These are phyloP conservation scores for Dendrocalamus latiflorus DNA, from an alignment of 202 grass and related monocot species.

Conservation along the genomic window DNA sequence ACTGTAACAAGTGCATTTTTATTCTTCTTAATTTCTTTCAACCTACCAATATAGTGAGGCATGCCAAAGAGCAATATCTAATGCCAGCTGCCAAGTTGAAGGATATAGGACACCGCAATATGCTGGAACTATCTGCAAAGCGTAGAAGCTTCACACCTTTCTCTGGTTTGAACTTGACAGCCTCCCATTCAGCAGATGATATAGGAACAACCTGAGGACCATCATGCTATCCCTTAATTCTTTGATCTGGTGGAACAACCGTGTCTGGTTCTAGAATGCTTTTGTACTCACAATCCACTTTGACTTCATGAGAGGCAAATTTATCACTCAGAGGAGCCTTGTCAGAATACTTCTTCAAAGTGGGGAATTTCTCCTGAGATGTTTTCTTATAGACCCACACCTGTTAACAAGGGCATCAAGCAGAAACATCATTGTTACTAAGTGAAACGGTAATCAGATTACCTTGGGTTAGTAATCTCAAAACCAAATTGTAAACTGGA, in stretches of 20 bases:
- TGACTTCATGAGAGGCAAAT: conserved; percentile 82
- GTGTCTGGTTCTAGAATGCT: conserved; percentile 70
- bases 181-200: conserved; percentile 76
- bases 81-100: conserved; percentile 9
- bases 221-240: conserved; percentile 92
- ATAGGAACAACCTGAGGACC: conserved; percentile 95
- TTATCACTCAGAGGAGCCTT: conserved; percentile 70
- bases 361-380: conserved; percentile 86
- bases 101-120: conserved; percentile 49
- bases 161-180: conserved; percentile 79
- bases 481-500: conserved; percentile 22
- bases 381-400: conserved; percentile 99
- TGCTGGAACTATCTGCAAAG: conserved; percentile 67
- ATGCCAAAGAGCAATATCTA: not conserved
- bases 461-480: not conserved
- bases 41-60: not conserved
- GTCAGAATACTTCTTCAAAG: conserved; percentile 83
- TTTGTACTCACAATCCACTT: conserved; percentile 89
- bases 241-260: conserved; percentile 87
- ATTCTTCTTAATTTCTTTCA: not conserved
- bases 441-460: not conserved
- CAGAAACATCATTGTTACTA: not conserved
- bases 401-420: conserved; percentile 47
- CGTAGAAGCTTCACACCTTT: conserved; percentile 93
- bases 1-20: not conserved